Base-by-base conservation (phyloP, 2,329 filamentous ascomycete genomes). In the Nigrospora osmanthi region DNA sequence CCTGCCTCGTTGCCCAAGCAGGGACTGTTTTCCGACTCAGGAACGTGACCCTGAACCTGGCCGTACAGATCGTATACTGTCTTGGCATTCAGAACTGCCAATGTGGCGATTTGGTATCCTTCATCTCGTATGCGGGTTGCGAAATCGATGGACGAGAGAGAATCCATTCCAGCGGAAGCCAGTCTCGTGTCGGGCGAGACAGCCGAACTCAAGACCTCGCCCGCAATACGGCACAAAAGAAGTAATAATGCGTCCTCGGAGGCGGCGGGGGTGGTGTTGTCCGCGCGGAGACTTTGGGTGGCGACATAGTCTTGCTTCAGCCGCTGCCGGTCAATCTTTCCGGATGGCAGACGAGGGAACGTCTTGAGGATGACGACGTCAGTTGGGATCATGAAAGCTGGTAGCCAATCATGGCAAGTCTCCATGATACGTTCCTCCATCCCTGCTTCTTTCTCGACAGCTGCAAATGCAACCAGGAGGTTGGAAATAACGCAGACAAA, bases 351-450 rank as follows among this genome's bases (percentile, higher is more conserved):
- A 43, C 83, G 80, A 1, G 89, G 89, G 45, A 95, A 82, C 10
- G 74, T 68, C 1, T 71, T 52, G 49, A 85, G 65, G 1, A 85
- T 56, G 1, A 88, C 62, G 19, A 94, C 67, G 49, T 94, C 85
- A 4, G 77, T 75, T 0, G 90, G 90, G 1, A 94, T 66, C 90
- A 95, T 95, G 58, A 83, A 93, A 4, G 73, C 71, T 0, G 89
- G 88, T 2, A 96, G 71, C 87, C 89, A 95, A 42, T 73, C 71
- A 42, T 72, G 73, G 62, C 88, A 95, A 5, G 71, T 75, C 14
- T 71, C 58, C 31, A 77, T 56, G 11, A 95, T 67, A 28, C 61
- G 60, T 32, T 59, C 62, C 15, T 64, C 66, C 47, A 69, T 54
- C 6, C 60, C 56, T 6, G 55, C 51, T 1, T 46, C 9, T 51